Percentiles rank a stretch among this genome's conserved stretches.
phyloP scores from a whole-genome alignment of 1,139 yeast genomes.

The Sugiyamaella neomexicana region DNA sequence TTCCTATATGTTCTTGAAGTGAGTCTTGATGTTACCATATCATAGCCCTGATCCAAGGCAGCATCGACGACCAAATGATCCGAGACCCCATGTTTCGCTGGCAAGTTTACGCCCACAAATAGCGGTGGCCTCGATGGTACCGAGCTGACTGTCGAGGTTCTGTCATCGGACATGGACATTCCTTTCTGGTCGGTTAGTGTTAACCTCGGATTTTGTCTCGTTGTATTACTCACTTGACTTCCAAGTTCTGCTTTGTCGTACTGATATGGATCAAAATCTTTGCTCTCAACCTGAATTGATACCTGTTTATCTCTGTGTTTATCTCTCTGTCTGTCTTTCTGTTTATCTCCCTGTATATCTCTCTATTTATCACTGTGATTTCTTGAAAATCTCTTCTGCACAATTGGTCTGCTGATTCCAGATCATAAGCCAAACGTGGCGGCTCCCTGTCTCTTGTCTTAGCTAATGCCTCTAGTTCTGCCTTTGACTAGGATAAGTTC shows the following conservation, averaged over 20 bases:
- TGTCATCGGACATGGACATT: conserved; percentile 11
- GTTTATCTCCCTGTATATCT: too few relatives aligned
- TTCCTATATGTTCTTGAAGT: conserved; percentile 38
- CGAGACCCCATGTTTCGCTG: conserved; percentile 38
- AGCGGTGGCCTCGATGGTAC: conserved; percentile 25
- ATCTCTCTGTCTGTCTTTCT: too few relatives aligned
- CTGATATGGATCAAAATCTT: too few relatives aligned
- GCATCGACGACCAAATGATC: conserved; percentile 36
- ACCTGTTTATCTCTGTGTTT: too few relatives aligned
- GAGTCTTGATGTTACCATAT: conserved; percentile 42
- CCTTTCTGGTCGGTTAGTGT: too few relatives aligned
- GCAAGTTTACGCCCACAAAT: conserved; percentile 42
- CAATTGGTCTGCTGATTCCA: too few relatives aligned
- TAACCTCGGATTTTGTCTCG: too few relatives aligned
- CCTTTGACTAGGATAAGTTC: background rate
- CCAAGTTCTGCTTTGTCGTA: too few relatives aligned
- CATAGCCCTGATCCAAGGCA: conserved; percentile 40
- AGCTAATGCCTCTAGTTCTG: background rate
- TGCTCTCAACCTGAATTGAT: too few relatives aligned
- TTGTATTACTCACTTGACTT: background rate
- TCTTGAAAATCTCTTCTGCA: too few relatives aligned
- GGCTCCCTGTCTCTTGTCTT: background rate
- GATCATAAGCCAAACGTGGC: too few relatives aligned
- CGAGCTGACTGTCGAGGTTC: conserved; percentile 8
- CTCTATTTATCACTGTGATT: too few relatives aligned